phyloP scores from a whole-genome alignment of 495 filamentous ascomycete genomes.

The Aspergillus campestris region DNA sequence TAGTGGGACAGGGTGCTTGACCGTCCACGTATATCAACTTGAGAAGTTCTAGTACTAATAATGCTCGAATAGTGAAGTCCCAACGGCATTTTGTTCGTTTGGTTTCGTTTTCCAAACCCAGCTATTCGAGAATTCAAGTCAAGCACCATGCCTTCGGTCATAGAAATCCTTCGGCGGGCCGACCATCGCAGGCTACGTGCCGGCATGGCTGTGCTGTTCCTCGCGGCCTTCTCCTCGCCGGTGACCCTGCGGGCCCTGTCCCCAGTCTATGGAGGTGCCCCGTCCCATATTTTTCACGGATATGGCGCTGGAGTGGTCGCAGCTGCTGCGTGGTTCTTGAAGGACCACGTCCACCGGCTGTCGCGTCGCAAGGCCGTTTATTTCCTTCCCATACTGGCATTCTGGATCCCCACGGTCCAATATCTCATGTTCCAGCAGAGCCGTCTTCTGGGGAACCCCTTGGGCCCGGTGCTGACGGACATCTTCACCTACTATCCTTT shows the following conservation, averaged over 20 bases:
- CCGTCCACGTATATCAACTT: too few species aligned
- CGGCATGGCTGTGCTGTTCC: constrained; percentile 45
- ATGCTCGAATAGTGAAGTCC: too few species aligned
- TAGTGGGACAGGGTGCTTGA: too few species aligned
- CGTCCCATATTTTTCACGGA: constrained; percentile 61
- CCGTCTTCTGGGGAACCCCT: constrained; percentile 50
- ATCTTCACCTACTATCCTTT: constrained; percentile 63
- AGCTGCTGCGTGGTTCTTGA: constrained; percentile 52
- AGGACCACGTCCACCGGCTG: constrained; percentile 42
- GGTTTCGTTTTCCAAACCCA: too few species aligned
- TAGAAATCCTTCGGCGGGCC: constrained; percentile 19
- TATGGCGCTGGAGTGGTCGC: constrained; percentile 54
- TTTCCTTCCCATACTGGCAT: constrained; percentile 58
- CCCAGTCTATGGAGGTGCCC: constrained; percentile 78
- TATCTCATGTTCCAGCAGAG: constrained; percentile 58
- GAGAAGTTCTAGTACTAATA: too few species aligned
- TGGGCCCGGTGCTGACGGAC: constrained; percentile 71
- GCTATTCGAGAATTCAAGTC: not conserved
- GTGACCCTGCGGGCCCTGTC: constrained; percentile 67
- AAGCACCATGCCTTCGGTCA: constrained; percentile 19
- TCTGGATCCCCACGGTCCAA: constrained; percentile 66
- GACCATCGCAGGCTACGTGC: constrained; percentile 22
- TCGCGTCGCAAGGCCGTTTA: constrained; percentile 31
- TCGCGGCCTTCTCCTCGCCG: constrained; percentile 66
- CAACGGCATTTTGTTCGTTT: too few species aligned